Evolutionary conservation across 1,284 basidiomycete genomes (phyloP).

Genomic region (Kwoniella shivajii): DNA sequence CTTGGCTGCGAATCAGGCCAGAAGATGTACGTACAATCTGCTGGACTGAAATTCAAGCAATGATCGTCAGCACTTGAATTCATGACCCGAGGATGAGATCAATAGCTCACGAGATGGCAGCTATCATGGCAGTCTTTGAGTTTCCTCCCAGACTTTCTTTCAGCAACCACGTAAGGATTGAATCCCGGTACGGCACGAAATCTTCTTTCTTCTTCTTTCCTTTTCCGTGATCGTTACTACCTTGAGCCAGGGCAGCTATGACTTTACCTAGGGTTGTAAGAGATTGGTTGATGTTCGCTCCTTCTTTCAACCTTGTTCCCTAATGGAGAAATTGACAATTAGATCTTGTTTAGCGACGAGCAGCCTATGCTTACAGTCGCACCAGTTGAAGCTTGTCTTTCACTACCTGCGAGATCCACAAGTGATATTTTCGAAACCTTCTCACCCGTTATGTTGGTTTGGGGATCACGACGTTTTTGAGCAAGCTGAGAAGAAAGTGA

Average conservation of each 20-base stretch:
- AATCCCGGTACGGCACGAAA: slow-evolving; percentile 92
- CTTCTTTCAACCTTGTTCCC: slow-evolving; percentile 89
- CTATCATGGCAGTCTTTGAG: slow-evolving; percentile 86
- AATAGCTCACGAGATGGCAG: slow-evolving; percentile 72
- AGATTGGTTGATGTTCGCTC: slow-evolving; percentile 97
- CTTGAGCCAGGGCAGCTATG: slow-evolving; percentile 84
- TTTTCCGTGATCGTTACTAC: slow-evolving; percentile 61
- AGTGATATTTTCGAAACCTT: slow-evolving; percentile 94
- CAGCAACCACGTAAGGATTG: slow-evolving; percentile 92
- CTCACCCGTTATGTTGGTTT: slow-evolving; percentile 85
- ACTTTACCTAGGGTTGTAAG: slow-evolving; percentile 96
- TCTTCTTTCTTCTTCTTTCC: slow-evolving; percentile 87
- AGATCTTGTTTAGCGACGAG: background rate
- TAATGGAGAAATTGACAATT: slow-evolving; percentile 6
- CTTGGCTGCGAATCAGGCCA: background rate
- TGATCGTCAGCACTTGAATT: background rate
- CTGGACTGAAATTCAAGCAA: slow-evolving; percentile 63
- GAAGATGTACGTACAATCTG: slow-evolving; percentile 60
- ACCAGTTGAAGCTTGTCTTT: slow-evolving; percentile 93
- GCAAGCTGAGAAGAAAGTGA: slow-evolving; percentile 60
- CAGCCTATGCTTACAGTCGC: slow-evolving; percentile 63
- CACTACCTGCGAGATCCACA: slow-evolving; percentile 96
- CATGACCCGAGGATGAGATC: no score
- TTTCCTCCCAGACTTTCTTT: slow-evolving; percentile 97
- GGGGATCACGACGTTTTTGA: slow-evolving; percentile 81